phyloP scores from a whole-genome alignment of 805 yeast genomes.

The Candida railenensis region DNA sequence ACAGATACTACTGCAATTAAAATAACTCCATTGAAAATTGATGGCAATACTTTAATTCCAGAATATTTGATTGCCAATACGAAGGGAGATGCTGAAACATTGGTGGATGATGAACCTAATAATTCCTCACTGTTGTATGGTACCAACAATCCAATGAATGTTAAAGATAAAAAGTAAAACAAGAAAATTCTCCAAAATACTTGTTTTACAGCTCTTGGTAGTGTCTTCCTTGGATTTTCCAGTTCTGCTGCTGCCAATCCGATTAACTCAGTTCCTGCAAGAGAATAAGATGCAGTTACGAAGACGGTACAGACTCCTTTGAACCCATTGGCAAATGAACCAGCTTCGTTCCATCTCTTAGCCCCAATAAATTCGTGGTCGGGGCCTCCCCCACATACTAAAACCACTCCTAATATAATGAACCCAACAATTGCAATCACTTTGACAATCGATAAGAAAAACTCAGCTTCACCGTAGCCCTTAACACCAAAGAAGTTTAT shows the following conservation, averaged over 20 bases:
- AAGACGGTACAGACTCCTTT: constrained; percentile 38
- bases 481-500: constrained; percentile 36
- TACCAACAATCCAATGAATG: constrained; percentile 37
- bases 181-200: constrained; percentile 44
- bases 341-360: constrained; percentile 30
- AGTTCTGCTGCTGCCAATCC: constrained; percentile 42
- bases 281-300: constrained; percentile 36
- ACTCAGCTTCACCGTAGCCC: constrained; percentile 40
- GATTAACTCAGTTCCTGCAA: constrained; percentile 38
- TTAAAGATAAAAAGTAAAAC: constrained; percentile 35
- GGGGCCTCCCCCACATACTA: constrained; percentile 41
- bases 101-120: constrained; percentile 41
- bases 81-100: constrained; percentile 70
- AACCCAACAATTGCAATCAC: constrained; percentile 37
- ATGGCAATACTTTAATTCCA: constrained; percentile 65
- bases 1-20: constrained; percentile 72
- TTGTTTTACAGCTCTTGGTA: constrained; percentile 43
- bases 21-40: constrained; percentile 72
- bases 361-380: constrained; percentile 34
- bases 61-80: constrained; percentile 67
- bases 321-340: constrained; percentile 37
- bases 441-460: constrained; percentile 28
- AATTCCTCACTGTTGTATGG: constrained; percentile 52
- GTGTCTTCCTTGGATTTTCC: constrained; percentile 34
- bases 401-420: constrained; percentile 32